These are phyloP conservation scores for Aspergillus aculeatinus DNA, from an alignment of 2,329 filamentous ascomycete genomes.

Conservation along the genomic window DNA sequence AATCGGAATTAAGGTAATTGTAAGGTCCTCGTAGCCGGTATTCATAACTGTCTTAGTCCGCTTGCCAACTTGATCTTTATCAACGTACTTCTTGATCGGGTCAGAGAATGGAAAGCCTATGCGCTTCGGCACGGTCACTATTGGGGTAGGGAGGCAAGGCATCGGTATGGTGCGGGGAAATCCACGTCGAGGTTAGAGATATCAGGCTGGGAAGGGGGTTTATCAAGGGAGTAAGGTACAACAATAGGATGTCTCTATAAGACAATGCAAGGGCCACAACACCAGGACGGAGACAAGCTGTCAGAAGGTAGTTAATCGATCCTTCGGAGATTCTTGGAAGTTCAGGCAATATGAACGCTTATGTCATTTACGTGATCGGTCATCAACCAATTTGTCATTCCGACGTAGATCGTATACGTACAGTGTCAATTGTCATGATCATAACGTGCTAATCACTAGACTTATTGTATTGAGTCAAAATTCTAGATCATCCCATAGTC, in stretches of 20 bases:
- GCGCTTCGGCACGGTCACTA: slow-evolving; percentile 54
- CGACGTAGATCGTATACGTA: slow-evolving; percentile 27
- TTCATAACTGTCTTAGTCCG: slow-evolving; percentile 60
- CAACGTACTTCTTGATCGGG: slow-evolving; percentile 54
- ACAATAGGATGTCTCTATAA: too few relatives aligned
- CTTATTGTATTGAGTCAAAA: slow-evolving; percentile 18
- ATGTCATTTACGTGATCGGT: not conserved
- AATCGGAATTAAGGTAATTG: slow-evolving; percentile 57
- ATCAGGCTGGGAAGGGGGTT: too few relatives aligned
- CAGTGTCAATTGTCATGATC: slow-evolving; percentile 15
- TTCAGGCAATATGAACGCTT: too few relatives aligned
- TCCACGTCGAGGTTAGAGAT: too few relatives aligned
- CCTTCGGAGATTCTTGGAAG: not conserved
- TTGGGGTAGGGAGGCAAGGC: slow-evolving; percentile 24
- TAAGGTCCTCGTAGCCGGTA: slow-evolving; percentile 56
- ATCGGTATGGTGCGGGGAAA: too few relatives aligned
- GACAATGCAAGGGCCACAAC: too few relatives aligned
- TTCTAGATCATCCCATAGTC: slow-evolving; percentile 23
- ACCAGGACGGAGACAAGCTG: not conserved
- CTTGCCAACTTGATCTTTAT: slow-evolving; percentile 50
- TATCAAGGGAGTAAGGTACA: too few relatives aligned
- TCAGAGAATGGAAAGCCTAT: slow-evolving; percentile 55
- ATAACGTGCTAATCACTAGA: slow-evolving; percentile 14
- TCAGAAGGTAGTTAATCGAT: not conserved
- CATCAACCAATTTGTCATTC: slow-evolving; percentile 25